phyloP scores from a whole-genome alignment of 345 rosid genomes.

The Eucalyptus marginata region DNA sequence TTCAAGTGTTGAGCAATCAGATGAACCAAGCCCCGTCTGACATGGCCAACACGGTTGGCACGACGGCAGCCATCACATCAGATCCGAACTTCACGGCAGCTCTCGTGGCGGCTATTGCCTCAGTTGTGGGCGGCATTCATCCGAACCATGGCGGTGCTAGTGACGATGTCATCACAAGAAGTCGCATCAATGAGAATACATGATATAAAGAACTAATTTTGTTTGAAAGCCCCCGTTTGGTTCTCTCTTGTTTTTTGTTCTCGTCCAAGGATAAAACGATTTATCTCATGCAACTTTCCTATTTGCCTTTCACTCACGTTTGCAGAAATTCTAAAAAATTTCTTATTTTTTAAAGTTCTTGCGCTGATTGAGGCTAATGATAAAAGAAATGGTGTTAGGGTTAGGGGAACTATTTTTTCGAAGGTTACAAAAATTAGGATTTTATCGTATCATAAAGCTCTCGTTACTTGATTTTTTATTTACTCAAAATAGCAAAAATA shows the following conservation, averaged over 20 bases:
- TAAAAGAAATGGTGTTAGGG: neutral
- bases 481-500: neutral
- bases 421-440: neutral
- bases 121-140: slow-evolving; percentile 12
- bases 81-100: slow-evolving; percentile 51
- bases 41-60: slow-evolving; percentile 1
- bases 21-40: slow-evolving; percentile 4
- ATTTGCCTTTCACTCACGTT: neutral
- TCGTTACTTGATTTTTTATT: neutral
- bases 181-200: neutral
- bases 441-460: neutral
- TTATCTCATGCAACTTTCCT: neutral
- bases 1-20: slow-evolving; percentile 8
- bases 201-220: neutral
- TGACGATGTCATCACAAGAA: neutral
- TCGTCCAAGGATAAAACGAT: neutral
- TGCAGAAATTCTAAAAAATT: neutral
- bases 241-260: neutral
- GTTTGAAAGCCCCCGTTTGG: neutral
- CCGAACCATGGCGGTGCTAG: neutral
- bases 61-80: slow-evolving; percentile 31
- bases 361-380: neutral
- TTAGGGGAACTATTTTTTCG: neutral
- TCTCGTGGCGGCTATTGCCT: slow-evolving; percentile 34
- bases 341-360: neutral